Evolutionary conservation across 495 filamentous ascomycete genomes (phyloP), one percentile per base, ranked within the genome.

Genomic region (Neurospora intermedia): DNA sequence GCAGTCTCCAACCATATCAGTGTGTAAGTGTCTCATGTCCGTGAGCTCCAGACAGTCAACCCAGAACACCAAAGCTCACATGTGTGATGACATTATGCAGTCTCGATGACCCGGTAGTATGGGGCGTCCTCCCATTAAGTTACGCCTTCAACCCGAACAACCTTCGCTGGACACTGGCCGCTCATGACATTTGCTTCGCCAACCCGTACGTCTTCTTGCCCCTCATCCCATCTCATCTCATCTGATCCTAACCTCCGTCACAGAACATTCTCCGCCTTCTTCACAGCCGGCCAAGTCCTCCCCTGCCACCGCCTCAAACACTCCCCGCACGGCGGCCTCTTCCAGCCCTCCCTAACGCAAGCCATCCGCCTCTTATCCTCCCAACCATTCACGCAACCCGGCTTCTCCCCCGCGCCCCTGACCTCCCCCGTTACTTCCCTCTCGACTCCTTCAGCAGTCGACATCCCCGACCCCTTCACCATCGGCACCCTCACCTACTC

Each of bases 1-100:
- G 20, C 20, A 97, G 96, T 98, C 10, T 97, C 93, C 41, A 99
- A 99, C 81, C 96, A 99, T 82, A 88, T 93, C 74, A 94, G 93
- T 83, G 91, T 99, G 96, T 98, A 92, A 84, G 93, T 96, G 39
- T 4, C 27, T 42, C 45, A 35, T 11, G 11, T 31, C 46, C 20
- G 81, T 77, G 78, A 83, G 23, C 16, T 40, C 48, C 8, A 13
- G 18, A 66, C 23, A 13, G 8, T 43, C 23, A 42, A 59, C 45
- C 31, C 40, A 69, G 23, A 70, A 9, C 73, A 71, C 27, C 69
- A 66, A 23, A 45, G 39, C 71, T 69, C 71, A 71, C 31, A 69
- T 43, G 4, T 39, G 20, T 43, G 18, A 35, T 70, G 8, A 48
- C 43, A 5, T 23, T 54, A 8, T 40, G 0, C 79, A 98, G 95